Percentiles rank a stretch among this genome's conserved stretches.
Evolutionary conservation across 148 eudicot species (phyloP).

Genomic region (Silene conica): DNA sequence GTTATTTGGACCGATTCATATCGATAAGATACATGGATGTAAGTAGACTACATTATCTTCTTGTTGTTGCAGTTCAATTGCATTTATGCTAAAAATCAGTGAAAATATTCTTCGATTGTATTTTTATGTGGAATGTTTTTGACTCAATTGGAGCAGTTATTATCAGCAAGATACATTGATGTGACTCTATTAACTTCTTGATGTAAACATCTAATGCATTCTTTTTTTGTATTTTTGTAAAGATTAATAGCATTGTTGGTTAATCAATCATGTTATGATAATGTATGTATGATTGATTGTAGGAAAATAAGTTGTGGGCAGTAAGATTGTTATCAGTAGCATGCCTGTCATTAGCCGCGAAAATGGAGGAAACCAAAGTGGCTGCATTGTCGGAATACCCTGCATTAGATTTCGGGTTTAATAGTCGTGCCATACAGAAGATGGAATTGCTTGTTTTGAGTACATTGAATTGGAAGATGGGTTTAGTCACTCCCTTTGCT

Average conservation of each 20-base stretch:
- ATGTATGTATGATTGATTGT: neutral
- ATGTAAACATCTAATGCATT: neutral
- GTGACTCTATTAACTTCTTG: no score
- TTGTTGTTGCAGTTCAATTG: neutral
- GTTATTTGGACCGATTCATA: slow-evolving; percentile 47
- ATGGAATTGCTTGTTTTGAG: slow-evolving; percentile 51
- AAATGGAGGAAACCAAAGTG: slow-evolving; percentile 44
- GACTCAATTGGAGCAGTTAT: neutral
- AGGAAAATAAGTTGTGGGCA: slow-evolving; percentile 49
- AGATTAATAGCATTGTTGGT: no score
- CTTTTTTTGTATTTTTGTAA: neutral
- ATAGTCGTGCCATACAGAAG: slow-evolving; percentile 24
- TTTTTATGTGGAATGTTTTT: neutral
- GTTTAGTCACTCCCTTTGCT: slow-evolving; percentile 47
- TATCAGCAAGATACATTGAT: slow-evolving; percentile 3
- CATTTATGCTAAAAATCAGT: neutral
- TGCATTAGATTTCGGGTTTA: slow-evolving; percentile 24
- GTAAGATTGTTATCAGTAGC: slow-evolving; percentile 46
- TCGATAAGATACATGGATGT: slow-evolving; percentile 41
- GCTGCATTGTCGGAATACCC: slow-evolving; percentile 33
- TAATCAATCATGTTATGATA: neutral
- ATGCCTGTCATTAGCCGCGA: slow-evolving; percentile 64
- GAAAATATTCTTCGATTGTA: neutral
- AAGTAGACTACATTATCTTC: slow-evolving; percentile 14
- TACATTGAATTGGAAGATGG: slow-evolving; percentile 50